phyloP scores from a whole-genome alignment of 768 basidiomycete genomes.

The Russula griseocarnosa region DNA sequence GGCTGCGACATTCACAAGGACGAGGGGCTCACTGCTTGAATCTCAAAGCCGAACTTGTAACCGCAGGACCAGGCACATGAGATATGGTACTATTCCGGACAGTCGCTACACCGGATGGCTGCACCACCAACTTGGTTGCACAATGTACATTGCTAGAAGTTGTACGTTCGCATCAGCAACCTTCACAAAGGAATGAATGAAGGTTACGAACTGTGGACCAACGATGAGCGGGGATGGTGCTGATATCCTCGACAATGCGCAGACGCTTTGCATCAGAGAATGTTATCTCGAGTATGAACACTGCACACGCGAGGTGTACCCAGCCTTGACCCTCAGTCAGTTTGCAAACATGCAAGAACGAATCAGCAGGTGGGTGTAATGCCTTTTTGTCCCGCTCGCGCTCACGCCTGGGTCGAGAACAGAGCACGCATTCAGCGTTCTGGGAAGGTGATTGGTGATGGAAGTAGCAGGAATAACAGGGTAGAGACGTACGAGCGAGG shows the following conservation, averaged over 20 bases:
- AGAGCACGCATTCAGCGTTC: constrained; percentile 81
- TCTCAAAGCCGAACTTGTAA: constrained; percentile 88
- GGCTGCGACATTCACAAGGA: neutral
- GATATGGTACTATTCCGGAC: constrained; percentile 74
- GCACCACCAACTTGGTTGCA: constrained; percentile 74
- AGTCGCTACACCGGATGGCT: constrained; percentile 80
- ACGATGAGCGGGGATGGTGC: constrained; percentile 60
- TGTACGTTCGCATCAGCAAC: constrained; percentile 22
- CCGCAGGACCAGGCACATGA: constrained; percentile 88
- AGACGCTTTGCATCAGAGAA: constrained; percentile 74
- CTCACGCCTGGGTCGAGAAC: constrained; percentile 56
- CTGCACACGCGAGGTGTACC: constrained; percentile 87
- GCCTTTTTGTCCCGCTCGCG: constrained; percentile 44
- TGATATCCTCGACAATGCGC: constrained; percentile 79
- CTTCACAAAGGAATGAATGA: neutral
- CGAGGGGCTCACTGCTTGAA: constrained; percentile 62
- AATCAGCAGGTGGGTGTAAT: constrained; percentile 50
- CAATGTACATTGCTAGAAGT: constrained; percentile 61
- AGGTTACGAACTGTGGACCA: constrained; percentile 63
- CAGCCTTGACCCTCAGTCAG: constrained; percentile 92
- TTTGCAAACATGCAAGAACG: constrained; percentile 73
- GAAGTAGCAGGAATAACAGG: neutral
- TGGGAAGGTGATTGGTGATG: constrained; percentile 33
- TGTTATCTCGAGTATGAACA: constrained; percentile 79
- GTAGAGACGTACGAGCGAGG: constrained; percentile 61